A percentile compares a stretch with the other conserved stretches of the same genome.
phyloP scores from a whole-genome alignment of 805 yeast species.

The Candida hungchunana region DNA sequence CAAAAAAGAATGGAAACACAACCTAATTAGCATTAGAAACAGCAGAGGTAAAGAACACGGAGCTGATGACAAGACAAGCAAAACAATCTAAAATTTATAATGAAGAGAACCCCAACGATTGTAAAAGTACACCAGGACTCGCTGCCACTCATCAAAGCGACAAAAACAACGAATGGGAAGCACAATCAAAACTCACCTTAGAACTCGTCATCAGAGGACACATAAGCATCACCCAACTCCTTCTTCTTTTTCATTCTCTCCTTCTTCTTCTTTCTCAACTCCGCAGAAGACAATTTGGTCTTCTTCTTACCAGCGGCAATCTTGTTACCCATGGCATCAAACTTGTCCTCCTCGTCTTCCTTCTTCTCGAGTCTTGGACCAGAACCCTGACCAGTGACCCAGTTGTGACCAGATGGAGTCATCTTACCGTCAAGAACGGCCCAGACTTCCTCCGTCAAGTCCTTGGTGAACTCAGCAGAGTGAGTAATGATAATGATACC shows the following conservation, averaged over 20 bases:
- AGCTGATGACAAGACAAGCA: background rate
- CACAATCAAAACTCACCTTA: conserved; percentile 35
- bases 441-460: conserved; percentile 99
- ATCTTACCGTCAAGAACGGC: conserved; percentile 96
- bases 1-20: background rate
- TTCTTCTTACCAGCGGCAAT: conserved; percentile 93
- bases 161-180: conserved; percentile 1
- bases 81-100: background rate
- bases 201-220: conserved; percentile 87
- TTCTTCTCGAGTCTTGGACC: conserved; percentile 99
- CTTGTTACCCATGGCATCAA: conserved; percentile 99
- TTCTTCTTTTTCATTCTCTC: conserved; percentile 99
- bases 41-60: too few relatives aligned
- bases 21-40: conserved; percentile 1
- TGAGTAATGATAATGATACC: conserved; percentile 99
- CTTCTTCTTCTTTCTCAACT: conserved; percentile 99
- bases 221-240: conserved; percentile 99
- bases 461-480: conserved; percentile 99
- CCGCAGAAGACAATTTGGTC: conserved; percentile 97
- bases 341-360: conserved; percentile 94
- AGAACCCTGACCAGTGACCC: conserved; percentile 99
- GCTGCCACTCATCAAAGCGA: conserved; percentile 10
- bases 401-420: conserved; percentile 99
- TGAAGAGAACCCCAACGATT: background rate
- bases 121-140: background rate